These are phyloP conservation scores for Fusarium sp. DNA, from an alignment of 2,329 filamentous ascomycete genomes.

Conservation along the genomic window DNA sequence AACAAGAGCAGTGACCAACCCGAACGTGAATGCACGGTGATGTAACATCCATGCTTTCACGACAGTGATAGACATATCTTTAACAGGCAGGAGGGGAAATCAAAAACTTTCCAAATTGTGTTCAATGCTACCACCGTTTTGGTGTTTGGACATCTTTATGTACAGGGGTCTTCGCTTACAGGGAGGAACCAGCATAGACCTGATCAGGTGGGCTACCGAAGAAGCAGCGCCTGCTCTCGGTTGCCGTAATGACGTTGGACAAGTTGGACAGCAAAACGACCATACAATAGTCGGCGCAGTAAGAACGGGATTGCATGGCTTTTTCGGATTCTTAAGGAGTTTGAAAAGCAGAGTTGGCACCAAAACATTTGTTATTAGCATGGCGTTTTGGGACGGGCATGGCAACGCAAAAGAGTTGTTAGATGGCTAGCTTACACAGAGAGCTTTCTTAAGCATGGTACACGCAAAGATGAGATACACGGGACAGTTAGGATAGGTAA, in stretches of 20 bases:
- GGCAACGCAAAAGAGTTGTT: conserved; percentile 14
- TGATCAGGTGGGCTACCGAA: background rate
- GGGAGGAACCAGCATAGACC: background rate
- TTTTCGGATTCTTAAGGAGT: background rate
- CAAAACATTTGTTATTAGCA: conserved; percentile 32
- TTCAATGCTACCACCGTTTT: background rate
- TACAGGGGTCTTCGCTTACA: conserved; percentile 29
- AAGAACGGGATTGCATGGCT: background rate
- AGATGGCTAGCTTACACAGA: conserved; percentile 9
- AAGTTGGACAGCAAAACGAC: conserved; percentile 9
- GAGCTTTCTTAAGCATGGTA: conserved; percentile 5
- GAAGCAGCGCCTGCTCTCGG: background rate
- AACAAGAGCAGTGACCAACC: conserved; percentile 52
- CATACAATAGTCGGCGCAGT: background rate
- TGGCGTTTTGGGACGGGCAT: conserved; percentile 35
- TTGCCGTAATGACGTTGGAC: conserved; percentile 19
- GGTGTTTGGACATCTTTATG: conserved; percentile 27
- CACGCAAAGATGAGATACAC: conserved; percentile 8
- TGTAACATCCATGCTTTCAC: conserved; percentile 49
- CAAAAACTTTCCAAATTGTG: background rate
- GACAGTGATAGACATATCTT: background rate
- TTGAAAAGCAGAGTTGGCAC: conserved; percentile 11
- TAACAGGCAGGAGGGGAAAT: background rate
- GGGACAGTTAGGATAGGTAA: background rate
- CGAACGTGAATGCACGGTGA: conserved; percentile 61